Evolutionary conservation across 176 grass and related monocot species (phyloP), one percentile per base, ranked within the genome.

Genomic region (Rhynchospora tenuis): DNA sequence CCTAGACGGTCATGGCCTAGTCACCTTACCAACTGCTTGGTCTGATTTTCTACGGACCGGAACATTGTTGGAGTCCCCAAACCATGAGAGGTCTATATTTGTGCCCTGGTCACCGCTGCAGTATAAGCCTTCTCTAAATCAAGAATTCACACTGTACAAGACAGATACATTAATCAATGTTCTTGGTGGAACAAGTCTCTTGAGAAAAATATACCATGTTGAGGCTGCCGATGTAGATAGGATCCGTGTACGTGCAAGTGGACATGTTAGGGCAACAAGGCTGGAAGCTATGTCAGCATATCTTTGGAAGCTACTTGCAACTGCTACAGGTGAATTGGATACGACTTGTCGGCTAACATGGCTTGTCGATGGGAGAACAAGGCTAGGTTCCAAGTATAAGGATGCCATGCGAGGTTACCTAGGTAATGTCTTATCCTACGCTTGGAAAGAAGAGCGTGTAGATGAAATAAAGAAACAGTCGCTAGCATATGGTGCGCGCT

Each of bases 381-480:
- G 73, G 4, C 64, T 95, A 67, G 87, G 86, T 48, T 45, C 83
- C 43, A 85, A 59, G 7, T 89, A 62, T 78, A 64, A 85, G 15
- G 2, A 22, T 7, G 66, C 17, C 23, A 38, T 64, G 56, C 67
- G 82, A 50, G 45, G 19, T n/a, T 68, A 82, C 1, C 87, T 91
- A 86, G 93, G 93, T 17, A 97, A 97, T 83, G 91, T 90, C 3
- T 0, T 93, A 5, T 88, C 87, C 17, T 97, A 93, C 84, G 82
- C 94, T 65, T 87, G 84, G 6, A 59, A 44, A 68, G 91, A 91
- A 83, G 83, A 48, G 8, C 19, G 4, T 1, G 85, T 88, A 19
- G 76, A 71, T 0, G 58, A 83, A 19, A 54, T 97, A 5, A 1
- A 38, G 45, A 67, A 81, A 16, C 2, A 78, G 0, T 48, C 89